Percentiles rank a stretch among this genome's conserved stretches.
These are phyloP conservation scores for Melampsora medusae DNA, from an alignment of 1,284 basidiomycete genomes.

Conservation along the genomic window DNA sequence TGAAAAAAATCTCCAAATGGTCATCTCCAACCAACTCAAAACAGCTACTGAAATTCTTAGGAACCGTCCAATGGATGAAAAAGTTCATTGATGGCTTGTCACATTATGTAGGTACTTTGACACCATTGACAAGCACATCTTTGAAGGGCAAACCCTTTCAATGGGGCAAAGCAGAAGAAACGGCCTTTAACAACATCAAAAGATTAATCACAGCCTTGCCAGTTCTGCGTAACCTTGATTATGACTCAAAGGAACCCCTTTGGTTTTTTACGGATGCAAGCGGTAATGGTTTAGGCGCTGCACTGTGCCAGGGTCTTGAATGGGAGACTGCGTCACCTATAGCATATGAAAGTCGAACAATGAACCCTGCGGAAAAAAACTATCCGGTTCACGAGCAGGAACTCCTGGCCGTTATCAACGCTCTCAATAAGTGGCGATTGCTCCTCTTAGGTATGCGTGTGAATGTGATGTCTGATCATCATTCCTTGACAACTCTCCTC, in stretches of 20 bases:
- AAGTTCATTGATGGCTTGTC: slow-evolving; percentile 56
- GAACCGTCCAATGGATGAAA: no score
- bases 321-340: not conserved
- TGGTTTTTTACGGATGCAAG: slow-evolving; percentile 22
- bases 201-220: slow-evolving; percentile 4
- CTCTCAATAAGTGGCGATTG: not conserved
- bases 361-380: not conserved
- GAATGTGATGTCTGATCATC: no score
- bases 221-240: not conserved
- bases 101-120: slow-evolving; percentile 53
- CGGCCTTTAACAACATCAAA: not conserved
- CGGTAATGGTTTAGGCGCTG: slow-evolving; percentile 13
- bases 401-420: slow-evolving; percentile 20
- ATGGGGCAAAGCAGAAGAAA: not conserved
- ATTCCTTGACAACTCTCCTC: no score
- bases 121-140: slow-evolving; percentile 53
- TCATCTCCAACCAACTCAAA: slow-evolving; percentile 49
- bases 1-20: slow-evolving; percentile 56
- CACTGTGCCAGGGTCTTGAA: not conserved
- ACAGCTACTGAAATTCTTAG: slow-evolving; percentile 56
- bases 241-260: not conserved
- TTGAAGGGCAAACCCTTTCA: not conserved
- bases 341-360: not conserved
- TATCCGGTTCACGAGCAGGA: not conserved
- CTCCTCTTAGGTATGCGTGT: no score